These are phyloP conservation scores for Fusarium denticulatum DNA, from an alignment of 2,329 filamentous ascomycete species.

Conservation along the genomic window DNA sequence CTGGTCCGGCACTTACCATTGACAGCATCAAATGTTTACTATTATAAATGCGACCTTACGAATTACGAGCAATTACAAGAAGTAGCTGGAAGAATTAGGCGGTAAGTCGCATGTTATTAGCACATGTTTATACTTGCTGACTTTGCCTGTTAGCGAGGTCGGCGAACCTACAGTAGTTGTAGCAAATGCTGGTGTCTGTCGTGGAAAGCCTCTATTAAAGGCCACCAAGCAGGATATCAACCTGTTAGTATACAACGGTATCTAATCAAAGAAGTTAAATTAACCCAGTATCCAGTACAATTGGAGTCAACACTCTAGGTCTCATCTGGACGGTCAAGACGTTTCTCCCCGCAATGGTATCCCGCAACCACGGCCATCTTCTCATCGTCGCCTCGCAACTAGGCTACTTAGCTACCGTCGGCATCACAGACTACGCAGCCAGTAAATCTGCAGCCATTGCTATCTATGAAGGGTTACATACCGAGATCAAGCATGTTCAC, in stretches of 20 bases:
- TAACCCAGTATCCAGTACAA: accelerated
- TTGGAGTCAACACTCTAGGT: neutral
- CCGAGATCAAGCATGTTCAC: neutral
- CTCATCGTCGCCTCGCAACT: neutral
- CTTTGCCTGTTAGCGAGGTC: neutral
- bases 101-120: accelerated
- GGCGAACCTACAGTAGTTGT: neutral
- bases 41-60: neutral
- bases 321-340: neutral
- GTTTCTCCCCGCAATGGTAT: neutral
- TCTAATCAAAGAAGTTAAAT: accelerated
- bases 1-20: accelerated
- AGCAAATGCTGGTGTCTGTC: neutral
- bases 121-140: accelerated
- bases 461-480: neutral
- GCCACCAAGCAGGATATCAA: neutral
- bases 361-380: neutral
- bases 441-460: neutral
- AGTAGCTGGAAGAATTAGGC: neutral
- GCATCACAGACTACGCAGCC: neutral
- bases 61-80: neutral
- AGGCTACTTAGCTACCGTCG: neutral
- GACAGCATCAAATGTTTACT: neutral
- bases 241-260: neutral
- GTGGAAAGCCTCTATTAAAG: neutral